Conservation (phyloP, 2,329 filamentous ascomycete species). For the Apiospora arundinis region DNA sequence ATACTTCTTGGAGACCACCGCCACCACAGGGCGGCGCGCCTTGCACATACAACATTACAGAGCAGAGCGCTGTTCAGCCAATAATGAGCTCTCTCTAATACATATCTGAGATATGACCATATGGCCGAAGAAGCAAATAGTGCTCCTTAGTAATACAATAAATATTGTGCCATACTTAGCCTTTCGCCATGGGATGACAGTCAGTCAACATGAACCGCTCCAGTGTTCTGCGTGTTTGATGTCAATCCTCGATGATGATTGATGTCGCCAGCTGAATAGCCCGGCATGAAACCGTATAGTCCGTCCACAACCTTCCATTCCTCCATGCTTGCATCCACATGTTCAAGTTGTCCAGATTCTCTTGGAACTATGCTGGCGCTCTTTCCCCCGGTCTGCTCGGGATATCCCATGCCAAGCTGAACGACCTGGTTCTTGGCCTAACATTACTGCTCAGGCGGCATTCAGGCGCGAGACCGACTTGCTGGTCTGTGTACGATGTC, state of each 20-base stretch:
- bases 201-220: background rate
- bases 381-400: constrained; percentile 60
- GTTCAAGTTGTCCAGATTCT: constrained; percentile 35
- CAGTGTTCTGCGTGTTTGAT: background rate
- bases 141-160: constrained; percentile 1
- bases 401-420: constrained; percentile 62
- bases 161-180: constrained; percentile 54
- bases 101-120: background rate
- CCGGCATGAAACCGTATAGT: constrained; percentile 52
- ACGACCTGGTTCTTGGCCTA: constrained; percentile 56
- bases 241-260: background rate
- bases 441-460: constrained; percentile 49
- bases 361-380: constrained; percentile 54
- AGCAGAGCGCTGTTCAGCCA: background rate
- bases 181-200: background rate
- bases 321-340: constrained; percentile 54
- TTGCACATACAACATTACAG: constrained; percentile 11
- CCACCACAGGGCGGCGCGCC: background rate
- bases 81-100: constrained; percentile 5
- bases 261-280: constrained; percentile 30
- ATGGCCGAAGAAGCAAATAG: background rate
- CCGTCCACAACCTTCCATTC: constrained; percentile 51
- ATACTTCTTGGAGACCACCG: background rate
- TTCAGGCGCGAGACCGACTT: constrained; percentile 65
- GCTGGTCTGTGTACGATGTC: constrained; percentile 65